A percentile compares a stretch with the other conserved stretches of the same genome.
These are phyloP conservation scores for Taiozyma sp. DNA, from an alignment of 1,139 yeast genomes.

Conservation along the genomic window DNA sequence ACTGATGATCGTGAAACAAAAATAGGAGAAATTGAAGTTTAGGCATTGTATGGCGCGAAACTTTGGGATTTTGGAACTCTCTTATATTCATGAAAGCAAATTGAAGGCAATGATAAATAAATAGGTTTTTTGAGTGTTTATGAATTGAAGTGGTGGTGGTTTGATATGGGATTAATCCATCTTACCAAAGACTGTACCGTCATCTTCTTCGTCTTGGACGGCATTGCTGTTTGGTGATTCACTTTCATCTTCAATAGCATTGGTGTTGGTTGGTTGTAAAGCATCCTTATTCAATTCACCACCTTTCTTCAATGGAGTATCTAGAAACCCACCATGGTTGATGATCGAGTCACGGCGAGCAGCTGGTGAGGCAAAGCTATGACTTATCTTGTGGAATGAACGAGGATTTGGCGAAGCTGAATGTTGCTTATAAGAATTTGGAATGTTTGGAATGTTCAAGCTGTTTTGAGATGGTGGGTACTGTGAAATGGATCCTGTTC, in stretches of 20 bases:
- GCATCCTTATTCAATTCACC: slow-evolving; percentile 1
- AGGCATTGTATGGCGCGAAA: background rate
- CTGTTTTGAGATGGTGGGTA: slow-evolving; percentile 27
- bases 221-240: slow-evolving; percentile 7
- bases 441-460: background rate
- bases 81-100: background rate
- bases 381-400: background rate
- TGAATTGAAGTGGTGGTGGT: background rate
- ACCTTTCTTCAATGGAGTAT: slow-evolving; percentile 14
- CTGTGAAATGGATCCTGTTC: slow-evolving; percentile 28
- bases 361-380: slow-evolving; percentile 8
- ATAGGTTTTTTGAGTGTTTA: background rate
- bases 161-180: slow-evolving; percentile 23
- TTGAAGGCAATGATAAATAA: background rate
- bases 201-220: slow-evolving; percentile 12
- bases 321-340: slow-evolving; percentile 19
- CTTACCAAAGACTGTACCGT: slow-evolving; percentile 29
- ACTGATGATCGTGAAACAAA: background rate
- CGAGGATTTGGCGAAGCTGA: background rate
- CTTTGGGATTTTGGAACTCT: too few species aligned
- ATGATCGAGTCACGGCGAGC: background rate
- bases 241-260: slow-evolving; percentile 10
- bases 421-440: background rate
- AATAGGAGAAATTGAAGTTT: background rate
- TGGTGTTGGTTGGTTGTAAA: slow-evolving; percentile 3